Base-by-base conservation (phyloP, 1,284 basidiomycete species). In the Apiotrichum siamense region DNA sequence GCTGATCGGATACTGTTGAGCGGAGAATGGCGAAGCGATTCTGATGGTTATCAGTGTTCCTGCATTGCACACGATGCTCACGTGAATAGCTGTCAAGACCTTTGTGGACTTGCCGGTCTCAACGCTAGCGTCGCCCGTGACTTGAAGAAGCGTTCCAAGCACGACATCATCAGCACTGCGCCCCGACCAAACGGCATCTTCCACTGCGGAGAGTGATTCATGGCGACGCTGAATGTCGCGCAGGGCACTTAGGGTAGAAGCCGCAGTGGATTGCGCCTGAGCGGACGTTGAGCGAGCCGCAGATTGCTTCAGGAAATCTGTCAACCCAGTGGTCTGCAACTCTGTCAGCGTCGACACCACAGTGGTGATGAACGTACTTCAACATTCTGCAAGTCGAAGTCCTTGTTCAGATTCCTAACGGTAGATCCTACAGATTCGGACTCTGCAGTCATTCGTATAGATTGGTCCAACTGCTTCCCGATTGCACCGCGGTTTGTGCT, bases 171-270 rank as follows among this genome's bases (percentile, higher is more conserved):
- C 64, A 11, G 61, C 63, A 3, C 61, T 58, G 26, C 49, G 25
- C 9, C 66, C 69, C 1, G 39, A 41, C 64, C 64, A 67, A 1
- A 71, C 52, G 1, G 64, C 65, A 24, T 59, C 47, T 52, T 69
- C 69, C 0, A 71, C 52, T 38, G 47, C 52, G 17, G 50, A 27
- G 9, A 71, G 25, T 12, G 33, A 35, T 11, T 60, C 55, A 7
- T 52, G 33, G 17, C 50, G 26, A 4, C n/a, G 35, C 29, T 53
- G 20, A 1, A 67, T 44, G 1, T 44, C 36, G 39, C 55, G 48
- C 3, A 68, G 49, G 2, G 48, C 24, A n/a, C 17, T n/a, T 4
- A 43, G 18, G 1, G 44, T 55, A 2, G 43, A 4, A 4, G 35
- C n/a, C 7, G 45, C 40, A 11, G 47, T 15, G 4, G 26, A 21